phyloP scores from a whole-genome alignment of 768 basidiomycete genomes.

The Nidularia sp. region DNA sequence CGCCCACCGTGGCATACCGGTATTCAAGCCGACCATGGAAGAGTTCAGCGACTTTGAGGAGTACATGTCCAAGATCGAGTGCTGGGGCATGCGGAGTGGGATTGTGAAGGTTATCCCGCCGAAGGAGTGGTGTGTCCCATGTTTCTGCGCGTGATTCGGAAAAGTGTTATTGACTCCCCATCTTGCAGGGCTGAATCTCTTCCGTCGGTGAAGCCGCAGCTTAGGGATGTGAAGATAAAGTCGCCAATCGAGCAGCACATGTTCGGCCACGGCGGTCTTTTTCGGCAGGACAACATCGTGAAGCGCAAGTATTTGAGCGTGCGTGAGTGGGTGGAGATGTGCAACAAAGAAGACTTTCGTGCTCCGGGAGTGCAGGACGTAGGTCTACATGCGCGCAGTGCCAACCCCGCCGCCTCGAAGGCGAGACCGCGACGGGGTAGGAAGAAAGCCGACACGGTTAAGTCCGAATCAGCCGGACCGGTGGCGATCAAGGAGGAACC shows the following conservation, averaged over 20 bases:
- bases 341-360: constrained; percentile 64
- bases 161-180: neutral
- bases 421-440: constrained; percentile 33
- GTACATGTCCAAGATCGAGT: constrained; percentile 82
- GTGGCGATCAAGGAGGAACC: constrained; percentile 46
- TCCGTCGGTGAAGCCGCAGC: constrained; percentile 67
- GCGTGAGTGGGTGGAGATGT: constrained; percentile 84
- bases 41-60: constrained; percentile 91
- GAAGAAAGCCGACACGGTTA: constrained; percentile 32
- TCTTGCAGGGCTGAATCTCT: constrained; percentile 60
- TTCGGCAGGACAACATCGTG: constrained; percentile 88
- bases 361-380: constrained; percentile 72
- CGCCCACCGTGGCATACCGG: constrained; percentile 88
- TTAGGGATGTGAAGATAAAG: constrained; percentile 74
- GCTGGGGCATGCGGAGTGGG: constrained; percentile 88
- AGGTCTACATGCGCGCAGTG: constrained; percentile 43
- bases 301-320: constrained; percentile 81
- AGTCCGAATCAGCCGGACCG: constrained; percentile 40
- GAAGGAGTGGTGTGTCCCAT: constrained; percentile 73
- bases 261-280: constrained; percentile 81
- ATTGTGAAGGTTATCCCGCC: constrained; percentile 97
- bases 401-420: constrained; percentile 21
- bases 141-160: constrained; percentile 9
- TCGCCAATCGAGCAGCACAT: constrained; percentile 93
- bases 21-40: constrained; percentile 91